phyloP scores from a whole-genome alignment of 2,329 filamentous ascomycete genomes.

The Alternaria novae-zelandiae region DNA sequence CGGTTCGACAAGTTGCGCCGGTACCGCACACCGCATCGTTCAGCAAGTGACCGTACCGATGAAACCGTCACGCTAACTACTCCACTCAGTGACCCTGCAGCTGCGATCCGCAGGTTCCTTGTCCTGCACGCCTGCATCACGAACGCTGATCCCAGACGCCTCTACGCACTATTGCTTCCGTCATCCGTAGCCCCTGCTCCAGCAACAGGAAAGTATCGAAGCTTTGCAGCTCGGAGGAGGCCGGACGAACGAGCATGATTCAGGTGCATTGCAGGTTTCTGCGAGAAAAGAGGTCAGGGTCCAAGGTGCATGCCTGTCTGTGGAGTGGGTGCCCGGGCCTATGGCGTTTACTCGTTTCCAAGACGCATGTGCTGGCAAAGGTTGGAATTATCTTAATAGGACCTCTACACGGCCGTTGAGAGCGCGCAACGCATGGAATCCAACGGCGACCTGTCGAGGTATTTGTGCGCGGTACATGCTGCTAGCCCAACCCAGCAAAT shows the following conservation, averaged over 20 bases:
- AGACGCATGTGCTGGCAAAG: background rate
- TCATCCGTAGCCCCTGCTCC: background rate
- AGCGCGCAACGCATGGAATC: background rate
- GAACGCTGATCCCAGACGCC: constrained; percentile 9
- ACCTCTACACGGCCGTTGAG: background rate
- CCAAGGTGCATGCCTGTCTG: constrained; percentile 6
- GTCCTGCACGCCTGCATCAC: constrained; percentile 9
- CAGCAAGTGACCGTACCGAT: background rate
- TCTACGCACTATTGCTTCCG: constrained; percentile 3
- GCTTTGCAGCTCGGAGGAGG: constrained; percentile 22
- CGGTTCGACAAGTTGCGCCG: background rate
- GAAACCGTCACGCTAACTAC: background rate
- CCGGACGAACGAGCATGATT: constrained; percentile 22
- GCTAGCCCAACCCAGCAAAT: constrained; percentile 1
- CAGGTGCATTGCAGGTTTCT: constrained; percentile 22
- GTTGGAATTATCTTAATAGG: background rate
- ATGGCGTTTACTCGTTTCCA: background rate
- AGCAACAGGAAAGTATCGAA: constrained; percentile 7
- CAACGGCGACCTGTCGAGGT: background rate
- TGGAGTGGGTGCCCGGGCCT: constrained; percentile 4
- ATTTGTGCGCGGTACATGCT: constrained; percentile 3
- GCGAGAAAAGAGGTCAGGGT: constrained; percentile 6
- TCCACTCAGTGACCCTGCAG: constrained; percentile 12
- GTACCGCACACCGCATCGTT: constrained; percentile 6
- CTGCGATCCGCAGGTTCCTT: constrained; percentile 13